Base-by-base conservation (phyloP, 345 rosid species). In the Turnera subulata region DNA sequence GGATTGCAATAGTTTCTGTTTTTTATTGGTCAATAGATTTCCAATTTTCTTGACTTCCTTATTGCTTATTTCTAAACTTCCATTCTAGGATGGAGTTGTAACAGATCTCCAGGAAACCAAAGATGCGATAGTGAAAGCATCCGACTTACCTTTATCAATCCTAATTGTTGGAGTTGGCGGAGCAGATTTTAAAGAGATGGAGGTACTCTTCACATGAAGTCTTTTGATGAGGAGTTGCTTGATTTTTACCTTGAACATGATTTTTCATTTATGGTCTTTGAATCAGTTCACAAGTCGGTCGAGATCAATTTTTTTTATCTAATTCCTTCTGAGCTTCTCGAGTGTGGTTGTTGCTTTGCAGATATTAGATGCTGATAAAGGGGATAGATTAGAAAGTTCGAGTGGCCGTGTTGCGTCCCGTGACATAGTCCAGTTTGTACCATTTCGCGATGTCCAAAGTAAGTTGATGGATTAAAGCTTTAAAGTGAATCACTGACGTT, bases 141-240 rank as follows among this genome's bases (percentile, higher is more conserved):
- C 96, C 7, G 88, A 86, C 76, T 83, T 92, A 14, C 98, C 98
- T 1, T 59, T 92, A 55, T 92, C 96, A 37, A 88, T 92, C 70
- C 85, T 92, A 46, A 86, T 92, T 42, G 91, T 92, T 56, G 96
- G 98, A 55, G 98, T 92, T 11, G 98, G 98, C 67, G 98, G 98
- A 76, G 98, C 98, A 15, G 98, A 92, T 73, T 92, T 82, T 59
- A 92, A 86, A 78, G 98, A 92, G 77, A 92, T 92, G 98, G 96
- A 92, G 98, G 98, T 88, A 74, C 15, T 46, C 42, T 42, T 40
- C 12, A n/a, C 42, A 21, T 49, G 13, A 16, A 50, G 32, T 1
- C 42, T 37, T 49, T 25, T 6, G 5, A 26, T 25, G 18, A 12
- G 2, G 50, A 39, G 22, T 50, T 55, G 7, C 33, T 19, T 55